Base-by-base conservation (phyloP, 2,329 filamentous ascomycete species). In the Venturia nashicola region DNA sequence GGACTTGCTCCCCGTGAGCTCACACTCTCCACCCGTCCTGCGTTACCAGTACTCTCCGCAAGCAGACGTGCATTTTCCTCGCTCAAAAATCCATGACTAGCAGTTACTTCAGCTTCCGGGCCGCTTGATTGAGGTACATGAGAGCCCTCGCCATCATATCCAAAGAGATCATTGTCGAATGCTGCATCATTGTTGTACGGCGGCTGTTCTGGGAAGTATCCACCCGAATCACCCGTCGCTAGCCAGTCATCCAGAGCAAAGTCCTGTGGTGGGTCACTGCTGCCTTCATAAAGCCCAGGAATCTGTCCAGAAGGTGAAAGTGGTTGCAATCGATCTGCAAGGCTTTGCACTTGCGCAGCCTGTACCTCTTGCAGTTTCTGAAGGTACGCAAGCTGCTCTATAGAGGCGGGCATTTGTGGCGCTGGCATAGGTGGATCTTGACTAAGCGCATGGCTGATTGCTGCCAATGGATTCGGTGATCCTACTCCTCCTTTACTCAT, bases 351-450 rank as follows among this genome's bases (percentile, higher is more conserved):
- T 60, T 89, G 88, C 59, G 82, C 82, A 66, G 88, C 86, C 70
- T 96, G 91, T 65, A 93, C 86, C 32, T 85, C 83, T 71, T 95
- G 90, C 70, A 96, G 79, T 54, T 86, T 87, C 67, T 90, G 85
- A 2, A 97, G 80, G 39, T 88, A 82, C 61, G 94, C 89, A 36
- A 97, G 83, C 67, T 96, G 89, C 16, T 87, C 80, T 66, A 88
- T 82, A 66, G 83, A 83, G 36, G 63, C 57, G 11, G 40, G 34
- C 66, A 94, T 83, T 46, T 86, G 81, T 61, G 83, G 80, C 23
- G 90, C 76, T 16, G 79, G 80, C 1, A 79, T 75, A 0, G 83
- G 82, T 0, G 83, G 77, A 14, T 75, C 78, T 3, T 83, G 82
- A 18, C 82, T 77, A 12, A 86, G 75, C 2, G 83, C 83, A 67